Evolutionary conservation across 306 rosid species (phyloP), one percentile per base, ranked within the genome.

Genomic region (Bauhinia variegata): DNA sequence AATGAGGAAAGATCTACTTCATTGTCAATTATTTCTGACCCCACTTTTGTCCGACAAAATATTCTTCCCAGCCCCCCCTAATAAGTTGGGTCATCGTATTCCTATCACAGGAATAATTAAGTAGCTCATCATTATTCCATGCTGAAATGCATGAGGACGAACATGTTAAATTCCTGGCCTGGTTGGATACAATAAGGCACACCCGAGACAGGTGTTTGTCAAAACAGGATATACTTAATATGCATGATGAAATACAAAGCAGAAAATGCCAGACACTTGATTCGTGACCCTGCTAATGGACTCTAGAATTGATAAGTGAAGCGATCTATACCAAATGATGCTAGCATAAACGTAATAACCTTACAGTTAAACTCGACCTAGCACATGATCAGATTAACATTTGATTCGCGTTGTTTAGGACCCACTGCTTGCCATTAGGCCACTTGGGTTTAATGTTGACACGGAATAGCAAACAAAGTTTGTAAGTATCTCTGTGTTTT

Each of bases 401-500:
- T 5, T 34, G 38, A 34, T 34, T 34, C 38, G 6, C 5, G 0
- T 5, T 60, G 67, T 62, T 73, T 58, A 44, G 85, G 86, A 79
- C 90, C 86, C 87, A 61, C 81, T 5, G 8, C 41, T 17, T 10
- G 55, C 76, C 68, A 77, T 65, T 70, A 69, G 80, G 67, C 82
- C 80, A 83, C 80, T 67, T 80, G 28, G 87, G 70, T 72, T 53
- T 71, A 80, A 68, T 85, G 70, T 60, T 75, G 71, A 60, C 80
- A 79, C 42, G 68, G 23, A 54, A 75, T 67, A 63, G 61, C 79
- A 70, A 74, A 75, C 76, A 69, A 34, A 67, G 50, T 82, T 87
- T 89, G 96, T 89, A 77, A 43, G 73, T 72, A 79, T 89, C 92
- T 80, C 63, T 73, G 13, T 87, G 96, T 83, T 75, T 82, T 73